Evolutionary conservation across 1,139 yeast genomes (phyloP), one percentile per base, ranked within the genome.

Genomic region (Kurtzmaniella quercitrusa): DNA sequence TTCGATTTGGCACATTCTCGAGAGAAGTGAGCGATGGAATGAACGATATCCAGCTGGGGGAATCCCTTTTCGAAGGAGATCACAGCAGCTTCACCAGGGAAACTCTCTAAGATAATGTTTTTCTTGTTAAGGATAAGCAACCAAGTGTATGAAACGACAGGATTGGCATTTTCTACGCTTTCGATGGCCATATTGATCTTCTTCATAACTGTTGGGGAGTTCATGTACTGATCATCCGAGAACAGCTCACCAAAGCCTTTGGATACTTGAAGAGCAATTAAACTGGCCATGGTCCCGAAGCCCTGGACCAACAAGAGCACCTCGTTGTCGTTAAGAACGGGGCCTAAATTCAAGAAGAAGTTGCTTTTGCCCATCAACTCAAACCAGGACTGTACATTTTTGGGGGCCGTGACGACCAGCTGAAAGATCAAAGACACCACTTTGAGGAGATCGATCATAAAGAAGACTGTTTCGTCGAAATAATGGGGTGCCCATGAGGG

Each of bases 71-170:
- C n/a, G 59, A 49, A 18, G 12, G 25, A 44, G 44, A 12, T 37
- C 10, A 16, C 16, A 41, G 31, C 17, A 27, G 12, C 27, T 34
- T 40, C 36, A 12, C 49, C 47, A 12, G 37, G 63, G 29, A 54
- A 49, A 43, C 76, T 81, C 44, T 75, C 75, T 12, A 78, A 58
- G 24, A 78, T 60, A 37, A 74, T 65, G 3, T 75, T 68, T 48
- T 83, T 80, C 43, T 83, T 68, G 51, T 81, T 80, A 8, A 84
- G 57, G 5, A 83, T 63, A 17, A 86, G 76, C 11, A 88, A 78
- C 95, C 96, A 89, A 27, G 82, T 76, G 53, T 85, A 84, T 41
- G 78, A 60, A 1, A 82, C 64, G 3, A 84, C 65, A 1, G 88
- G 63, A 47, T 79, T 77, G 12, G 51, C 46, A 41, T 62, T 62